These are phyloP conservation scores for Salvia hispanica DNA, from an alignment of 257 asterid genomes.

Conservation along the genomic window DNA sequence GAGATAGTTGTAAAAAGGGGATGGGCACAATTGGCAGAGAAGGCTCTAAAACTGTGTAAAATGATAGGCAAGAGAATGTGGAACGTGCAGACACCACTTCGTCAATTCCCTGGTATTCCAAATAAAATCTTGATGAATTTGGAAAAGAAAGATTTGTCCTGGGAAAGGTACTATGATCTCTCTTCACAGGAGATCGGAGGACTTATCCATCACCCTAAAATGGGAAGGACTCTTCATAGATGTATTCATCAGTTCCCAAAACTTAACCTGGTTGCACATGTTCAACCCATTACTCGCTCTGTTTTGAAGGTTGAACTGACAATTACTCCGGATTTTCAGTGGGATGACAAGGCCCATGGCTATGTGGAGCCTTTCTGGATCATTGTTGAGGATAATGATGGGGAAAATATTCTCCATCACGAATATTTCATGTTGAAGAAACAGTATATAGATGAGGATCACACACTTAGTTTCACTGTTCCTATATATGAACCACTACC, in stretches of 20 bases:
- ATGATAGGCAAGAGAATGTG: constrained; percentile 69
- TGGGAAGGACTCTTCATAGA: constrained; percentile 61
- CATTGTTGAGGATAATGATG: constrained; percentile 63
- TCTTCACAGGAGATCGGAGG: constrained; percentile 65
- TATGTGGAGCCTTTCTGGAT: constrained; percentile 66
- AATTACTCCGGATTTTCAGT: constrained; percentile 60
- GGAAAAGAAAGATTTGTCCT: constrained; percentile 67
- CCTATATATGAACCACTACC: constrained; percentile 62
- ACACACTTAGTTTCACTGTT: constrained; percentile 53
- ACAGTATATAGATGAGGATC: no score
- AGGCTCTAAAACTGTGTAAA: constrained; percentile 55
- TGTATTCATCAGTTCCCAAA: constrained; percentile 58
- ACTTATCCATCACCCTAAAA: constrained; percentile 52
- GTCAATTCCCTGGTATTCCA: constrained; percentile 64
- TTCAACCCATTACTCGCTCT: constrained; percentile 63
- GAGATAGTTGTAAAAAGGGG: constrained; percentile 65
- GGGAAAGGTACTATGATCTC: constrained; percentile 67
- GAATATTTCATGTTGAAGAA: constrained; percentile 62
- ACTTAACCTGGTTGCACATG: constrained; percentile 60
- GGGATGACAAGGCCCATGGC: constrained; percentile 65
- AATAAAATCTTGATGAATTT: constrained; percentile 57
- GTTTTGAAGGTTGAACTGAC: constrained; percentile 55
- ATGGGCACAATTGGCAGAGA: constrained; percentile 74
- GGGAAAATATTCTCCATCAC: constrained; percentile 56
- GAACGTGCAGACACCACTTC: constrained; percentile 71